Percentiles rank a stretch among this genome's conserved stretches.
phyloP scores from a whole-genome alignment of 2,329 filamentous ascomycete species.

The Diaporthe citri region DNA sequence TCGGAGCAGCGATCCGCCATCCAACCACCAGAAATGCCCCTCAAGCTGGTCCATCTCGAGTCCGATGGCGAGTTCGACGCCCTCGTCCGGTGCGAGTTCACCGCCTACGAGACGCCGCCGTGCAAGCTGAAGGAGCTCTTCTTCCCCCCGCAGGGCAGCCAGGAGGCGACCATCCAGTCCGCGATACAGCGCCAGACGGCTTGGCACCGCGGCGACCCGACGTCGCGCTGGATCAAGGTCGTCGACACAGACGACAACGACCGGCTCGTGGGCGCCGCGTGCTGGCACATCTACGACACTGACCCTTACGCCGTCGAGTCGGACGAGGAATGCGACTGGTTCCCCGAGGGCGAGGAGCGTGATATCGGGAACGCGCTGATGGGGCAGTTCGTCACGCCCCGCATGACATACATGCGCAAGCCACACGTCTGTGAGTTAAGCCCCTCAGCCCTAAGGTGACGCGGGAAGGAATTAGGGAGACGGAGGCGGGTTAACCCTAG shows the following conservation, averaged over 20 bases:
- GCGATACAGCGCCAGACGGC: slow-evolving; percentile 3
- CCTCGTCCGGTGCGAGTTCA: slow-evolving; percentile 9
- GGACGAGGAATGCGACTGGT: slow-evolving; percentile 22
- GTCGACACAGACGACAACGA: slow-evolving; percentile 16
- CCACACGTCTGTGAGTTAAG: slow-evolving; percentile 31
- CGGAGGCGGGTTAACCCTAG: background rate
- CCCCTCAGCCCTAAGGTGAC: background rate
- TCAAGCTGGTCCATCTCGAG: slow-evolving; percentile 20
- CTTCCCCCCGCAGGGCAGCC: background rate
- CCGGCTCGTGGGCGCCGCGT: slow-evolving; percentile 14
- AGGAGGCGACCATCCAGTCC: slow-evolving; percentile 16
- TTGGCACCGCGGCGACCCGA: slow-evolving; percentile 24
- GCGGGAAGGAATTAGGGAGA: background rate
- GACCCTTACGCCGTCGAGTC: slow-evolving; percentile 25
- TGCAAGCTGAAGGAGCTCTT: slow-evolving; percentile 26
- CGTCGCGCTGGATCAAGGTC: slow-evolving; percentile 26
- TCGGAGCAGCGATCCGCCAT: background rate
- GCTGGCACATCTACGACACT: slow-evolving; percentile 27
- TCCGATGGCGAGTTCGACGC: slow-evolving; percentile 26
- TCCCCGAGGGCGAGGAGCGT: slow-evolving; percentile 28
- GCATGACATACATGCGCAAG: slow-evolving; percentile 28
- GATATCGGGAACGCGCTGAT: slow-evolving; percentile 21
- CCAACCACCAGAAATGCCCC: slow-evolving; percentile 25
- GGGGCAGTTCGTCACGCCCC: slow-evolving; percentile 28
- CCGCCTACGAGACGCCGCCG: slow-evolving; percentile 3